Evolutionary conservation across 73 alveolate genomes (phyloP).

Genomic region (Blepharisma japonicum): DNA sequence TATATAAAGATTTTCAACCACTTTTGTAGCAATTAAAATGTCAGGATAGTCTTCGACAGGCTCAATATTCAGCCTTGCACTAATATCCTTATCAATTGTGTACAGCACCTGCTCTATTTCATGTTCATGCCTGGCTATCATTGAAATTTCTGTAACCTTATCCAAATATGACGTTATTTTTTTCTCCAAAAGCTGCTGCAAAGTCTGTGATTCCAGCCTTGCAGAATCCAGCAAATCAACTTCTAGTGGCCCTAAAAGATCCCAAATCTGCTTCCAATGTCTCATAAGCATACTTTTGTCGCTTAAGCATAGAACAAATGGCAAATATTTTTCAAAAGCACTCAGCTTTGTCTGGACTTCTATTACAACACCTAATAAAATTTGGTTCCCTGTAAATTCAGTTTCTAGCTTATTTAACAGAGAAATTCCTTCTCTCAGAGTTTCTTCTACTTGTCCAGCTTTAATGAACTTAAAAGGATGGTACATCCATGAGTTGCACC

Average conservation of each 20-base stretch:
- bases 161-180: not conserved
- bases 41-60: not conserved
- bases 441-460: constrained; percentile 16
- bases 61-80: not conserved
- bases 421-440: not conserved
- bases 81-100: not conserved
- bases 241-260: not conserved
- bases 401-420: not conserved
- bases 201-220: constrained; percentile 11
- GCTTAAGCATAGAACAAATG: not conserved
- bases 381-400: not conserved
- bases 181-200: constrained; percentile 14
- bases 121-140: not conserved
- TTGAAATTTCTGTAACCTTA: not conserved
- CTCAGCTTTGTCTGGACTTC: not conserved
- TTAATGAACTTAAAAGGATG: not conserved
- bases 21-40: not conserved
- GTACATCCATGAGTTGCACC: not conserved
- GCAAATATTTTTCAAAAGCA: constrained; percentile 14
- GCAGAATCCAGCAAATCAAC: not conserved
- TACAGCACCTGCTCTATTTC: constrained; percentile 18
- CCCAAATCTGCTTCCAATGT: constrained; percentile 22
- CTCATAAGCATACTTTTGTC: not conserved
- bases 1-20: not conserved
- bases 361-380: not conserved